Conservation (phyloP, 495 filamentous ascomycete species). For the Hyaloscypha variabilis region DNA sequence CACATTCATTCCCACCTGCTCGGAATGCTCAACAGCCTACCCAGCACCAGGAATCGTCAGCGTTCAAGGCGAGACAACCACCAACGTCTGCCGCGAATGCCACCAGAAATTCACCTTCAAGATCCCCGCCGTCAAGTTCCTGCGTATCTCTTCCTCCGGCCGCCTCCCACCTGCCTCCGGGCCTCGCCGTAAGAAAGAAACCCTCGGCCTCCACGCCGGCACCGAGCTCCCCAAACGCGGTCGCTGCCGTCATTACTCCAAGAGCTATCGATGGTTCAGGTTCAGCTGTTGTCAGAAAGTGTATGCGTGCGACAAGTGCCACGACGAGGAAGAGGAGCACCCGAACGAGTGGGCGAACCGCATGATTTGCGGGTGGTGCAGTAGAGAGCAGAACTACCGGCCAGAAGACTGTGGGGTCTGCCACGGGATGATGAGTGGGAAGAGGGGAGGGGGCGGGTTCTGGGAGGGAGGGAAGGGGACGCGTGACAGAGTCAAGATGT, state of each 20-base stretch:
- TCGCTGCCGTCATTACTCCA: constrained; percentile 77
- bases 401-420: constrained; percentile 82
- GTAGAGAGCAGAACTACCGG: constrained; percentile 80
- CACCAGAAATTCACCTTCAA: constrained; percentile 84
- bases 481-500: constrained; percentile 70
- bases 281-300: constrained; percentile 62
- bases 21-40: constrained; percentile 72
- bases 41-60: constrained; percentile 64
- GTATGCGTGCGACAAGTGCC: constrained; percentile 83
- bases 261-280: constrained; percentile 85
- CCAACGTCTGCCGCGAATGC: constrained; percentile 80
- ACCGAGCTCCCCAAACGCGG: constrained; percentile 77
- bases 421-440: constrained; percentile 70
- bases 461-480: constrained; percentile 94
- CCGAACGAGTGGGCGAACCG: constrained; percentile 81
- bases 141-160: constrained; percentile 63
- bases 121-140: constrained; percentile 80
- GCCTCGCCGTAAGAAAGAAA: constrained; percentile 65
- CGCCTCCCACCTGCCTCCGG: constrained; percentile 40
- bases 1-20: constrained; percentile 82
- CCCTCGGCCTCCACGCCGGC: constrained; percentile 76
- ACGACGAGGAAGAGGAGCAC: constrained; percentile 74
- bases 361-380: constrained; percentile 88
- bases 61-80: constrained; percentile 75
- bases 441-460: constrained; percentile 60